These are phyloP conservation scores for Cenchrus purpureus DNA, from an alignment of 176 grass and related monocot species.

Conservation along the genomic window DNA sequence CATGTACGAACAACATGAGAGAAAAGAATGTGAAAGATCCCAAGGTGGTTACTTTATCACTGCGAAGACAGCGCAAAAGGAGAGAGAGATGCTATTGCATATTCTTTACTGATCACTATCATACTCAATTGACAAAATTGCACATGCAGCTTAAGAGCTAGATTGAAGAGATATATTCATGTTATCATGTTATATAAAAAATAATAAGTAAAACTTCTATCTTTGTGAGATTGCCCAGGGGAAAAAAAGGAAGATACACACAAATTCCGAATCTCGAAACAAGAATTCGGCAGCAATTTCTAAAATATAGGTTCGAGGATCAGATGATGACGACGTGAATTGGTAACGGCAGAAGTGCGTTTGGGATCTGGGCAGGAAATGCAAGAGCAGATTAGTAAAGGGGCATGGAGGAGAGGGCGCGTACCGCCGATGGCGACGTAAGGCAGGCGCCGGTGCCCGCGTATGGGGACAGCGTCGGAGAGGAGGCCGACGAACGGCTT, in stretches of 20 bases:
- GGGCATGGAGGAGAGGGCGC: background rate
- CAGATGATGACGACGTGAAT: background rate
- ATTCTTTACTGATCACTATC: background rate
- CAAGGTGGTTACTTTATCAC: background rate
- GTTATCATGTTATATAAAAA: background rate
- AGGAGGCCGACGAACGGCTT: slow-evolving; percentile 89
- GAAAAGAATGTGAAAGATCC: slow-evolving; percentile 28
- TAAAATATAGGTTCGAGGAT: background rate
- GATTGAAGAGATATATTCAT: background rate
- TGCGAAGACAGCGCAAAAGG: slow-evolving; percentile 29
- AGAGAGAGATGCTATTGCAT: slow-evolving; percentile 6
- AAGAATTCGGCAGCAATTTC: background rate
- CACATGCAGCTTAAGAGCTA: background rate
- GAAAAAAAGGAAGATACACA: background rate
- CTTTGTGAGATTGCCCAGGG: background rate
- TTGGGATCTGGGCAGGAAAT: slow-evolving; percentile 43
- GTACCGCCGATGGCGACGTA: slow-evolving; percentile 93
- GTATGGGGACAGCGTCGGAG: slow-evolving; percentile 81
- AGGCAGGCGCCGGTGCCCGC: slow-evolving; percentile 75
- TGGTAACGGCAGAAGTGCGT: background rate
- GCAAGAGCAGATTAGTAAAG: background rate
- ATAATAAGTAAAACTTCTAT: background rate
- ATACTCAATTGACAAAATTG: background rate
- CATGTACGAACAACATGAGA: slow-evolving; percentile 35
- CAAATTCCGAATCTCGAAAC: background rate